phyloP scores from a whole-genome alignment of 805 yeast species.

The Candida sonorensis region DNA sequence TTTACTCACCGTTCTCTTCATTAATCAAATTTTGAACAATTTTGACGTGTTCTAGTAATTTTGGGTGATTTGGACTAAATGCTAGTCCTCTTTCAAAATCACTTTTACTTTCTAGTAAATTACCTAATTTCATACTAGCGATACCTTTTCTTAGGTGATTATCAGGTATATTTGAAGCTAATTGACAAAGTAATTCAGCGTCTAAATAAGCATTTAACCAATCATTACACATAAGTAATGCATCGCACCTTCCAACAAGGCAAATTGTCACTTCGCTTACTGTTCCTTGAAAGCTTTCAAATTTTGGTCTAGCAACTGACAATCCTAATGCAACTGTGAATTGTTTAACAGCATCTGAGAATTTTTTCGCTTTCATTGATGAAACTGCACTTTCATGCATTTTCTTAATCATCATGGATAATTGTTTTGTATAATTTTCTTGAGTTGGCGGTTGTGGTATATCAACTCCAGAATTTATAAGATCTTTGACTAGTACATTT shows the following conservation, averaged over 20 bases:
- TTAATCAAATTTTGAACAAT: slow-evolving; percentile 41
- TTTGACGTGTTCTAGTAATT: slow-evolving; percentile 42
- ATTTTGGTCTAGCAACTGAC: slow-evolving; percentile 60
- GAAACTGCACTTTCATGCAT: slow-evolving; percentile 59
- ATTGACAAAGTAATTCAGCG: slow-evolving; percentile 55
- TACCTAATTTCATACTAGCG: slow-evolving; percentile 54
- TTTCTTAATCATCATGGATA: slow-evolving; percentile 54
- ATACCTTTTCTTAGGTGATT: slow-evolving; percentile 69
- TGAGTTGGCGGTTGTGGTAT: slow-evolving; percentile 51
- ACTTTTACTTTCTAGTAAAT: slow-evolving; percentile 53
- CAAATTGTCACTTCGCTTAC: slow-evolving; percentile 61
- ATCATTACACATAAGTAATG: slow-evolving; percentile 48
- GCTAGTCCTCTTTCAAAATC: slow-evolving; percentile 70
- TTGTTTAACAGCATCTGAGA: slow-evolving; percentile 56
- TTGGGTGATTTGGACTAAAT: slow-evolving; percentile 47
- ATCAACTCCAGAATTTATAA: slow-evolving; percentile 37
- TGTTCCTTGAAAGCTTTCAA: slow-evolving; percentile 68
- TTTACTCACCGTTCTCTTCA: slow-evolving; percentile 53
- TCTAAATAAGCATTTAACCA: slow-evolving; percentile 60
- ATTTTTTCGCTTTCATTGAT: slow-evolving; percentile 47
- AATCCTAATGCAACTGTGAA: slow-evolving; percentile 61
- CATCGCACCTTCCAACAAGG: slow-evolving; percentile 66
- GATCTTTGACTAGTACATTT: slow-evolving; percentile 32
- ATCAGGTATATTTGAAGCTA: slow-evolving; percentile 57
- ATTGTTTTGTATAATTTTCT: slow-evolving; percentile 48